Evolutionary conservation across 345 rosid species (phyloP).

Genomic region (Linum lewisii): DNA sequence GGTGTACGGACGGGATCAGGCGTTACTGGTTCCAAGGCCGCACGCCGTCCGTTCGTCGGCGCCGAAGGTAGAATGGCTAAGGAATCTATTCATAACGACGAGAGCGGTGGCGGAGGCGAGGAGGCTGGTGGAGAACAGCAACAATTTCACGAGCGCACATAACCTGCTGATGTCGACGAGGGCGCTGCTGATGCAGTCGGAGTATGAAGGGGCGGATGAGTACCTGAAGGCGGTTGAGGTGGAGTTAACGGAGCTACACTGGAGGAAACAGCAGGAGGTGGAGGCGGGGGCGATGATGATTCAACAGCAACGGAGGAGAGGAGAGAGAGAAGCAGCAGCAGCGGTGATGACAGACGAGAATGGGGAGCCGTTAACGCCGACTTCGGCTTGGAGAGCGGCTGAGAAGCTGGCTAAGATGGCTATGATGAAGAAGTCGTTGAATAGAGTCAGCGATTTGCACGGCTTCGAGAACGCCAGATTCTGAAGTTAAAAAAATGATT

Average conservation of each 20-base stretch:
- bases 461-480: conserved; percentile 30
- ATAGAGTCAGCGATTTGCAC: conserved; percentile 26
- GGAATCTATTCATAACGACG: conserved; percentile 9
- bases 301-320: conserved; percentile 1
- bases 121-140: conserved; percentile 14
- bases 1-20: conserved; percentile 25
- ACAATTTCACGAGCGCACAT: conserved; percentile 18
- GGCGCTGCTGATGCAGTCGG: conserved; percentile 15
- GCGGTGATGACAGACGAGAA: conserved; percentile 46
- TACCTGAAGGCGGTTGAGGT: conserved; percentile 17
- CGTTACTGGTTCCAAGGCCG: conserved; percentile 18
- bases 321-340: not conserved
- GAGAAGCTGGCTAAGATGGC: conserved; percentile 30
- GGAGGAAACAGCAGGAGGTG: conserved; percentile 16
- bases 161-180: conserved; percentile 19
- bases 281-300: conserved; percentile 4
- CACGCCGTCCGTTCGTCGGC: conserved; percentile 19
- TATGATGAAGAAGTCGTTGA: conserved; percentile 22
- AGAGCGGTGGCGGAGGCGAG: conserved; percentile 23
- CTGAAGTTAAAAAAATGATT: too few species aligned
- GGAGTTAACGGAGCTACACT: conserved; percentile 21
- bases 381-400: conserved; percentile 29
- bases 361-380: conserved; percentile 28
- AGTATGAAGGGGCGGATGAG: conserved; percentile 11
- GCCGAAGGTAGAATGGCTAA: conserved; percentile 19